Conservation (phyloP, 1,284 basidiomycete species). For the Tilletiaria anomala region DNA sequence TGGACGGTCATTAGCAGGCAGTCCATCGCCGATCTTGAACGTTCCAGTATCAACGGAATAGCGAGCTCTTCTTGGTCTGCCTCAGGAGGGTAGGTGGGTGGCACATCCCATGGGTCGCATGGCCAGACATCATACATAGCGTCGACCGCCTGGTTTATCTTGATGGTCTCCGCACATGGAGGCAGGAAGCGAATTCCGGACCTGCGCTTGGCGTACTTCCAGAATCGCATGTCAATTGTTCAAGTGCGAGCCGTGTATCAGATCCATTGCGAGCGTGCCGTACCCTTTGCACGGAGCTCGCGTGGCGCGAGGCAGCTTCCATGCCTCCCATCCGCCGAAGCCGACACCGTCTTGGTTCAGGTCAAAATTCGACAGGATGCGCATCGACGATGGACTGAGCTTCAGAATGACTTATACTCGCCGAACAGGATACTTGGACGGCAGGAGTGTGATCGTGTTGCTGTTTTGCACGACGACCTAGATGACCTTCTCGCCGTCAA, state of each 20-base stretch:
- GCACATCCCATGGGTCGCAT: too few species aligned
- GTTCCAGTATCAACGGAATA: neutral
- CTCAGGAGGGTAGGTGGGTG: neutral
- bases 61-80: neutral
- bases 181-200: constrained; percentile 11
- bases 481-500: neutral
- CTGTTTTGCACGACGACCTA: neutral
- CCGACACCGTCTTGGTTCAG: constrained; percentile 7
- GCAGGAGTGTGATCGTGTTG: constrained; percentile 9
- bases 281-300: constrained; percentile 6
- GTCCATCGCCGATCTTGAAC: neutral
- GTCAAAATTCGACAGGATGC: constrained; percentile 11
- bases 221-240: constrained; percentile 2
- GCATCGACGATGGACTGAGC: constrained; percentile 2
- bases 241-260: constrained; percentile 8
- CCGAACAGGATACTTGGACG: constrained; percentile 4
- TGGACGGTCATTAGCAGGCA: neutral
- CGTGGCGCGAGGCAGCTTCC: constrained; percentile 9
- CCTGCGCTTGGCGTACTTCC: constrained; percentile 10
- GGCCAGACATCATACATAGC: neutral
- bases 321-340: constrained; percentile 8
- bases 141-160: neutral
- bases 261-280: constrained; percentile 8
- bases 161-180: constrained; percentile 2
- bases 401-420: constrained; percentile 11